These are phyloP conservation scores for Phytophthora brassicae DNA, from an alignment of 352 stramenopile species.

Conservation along the genomic window DNA sequence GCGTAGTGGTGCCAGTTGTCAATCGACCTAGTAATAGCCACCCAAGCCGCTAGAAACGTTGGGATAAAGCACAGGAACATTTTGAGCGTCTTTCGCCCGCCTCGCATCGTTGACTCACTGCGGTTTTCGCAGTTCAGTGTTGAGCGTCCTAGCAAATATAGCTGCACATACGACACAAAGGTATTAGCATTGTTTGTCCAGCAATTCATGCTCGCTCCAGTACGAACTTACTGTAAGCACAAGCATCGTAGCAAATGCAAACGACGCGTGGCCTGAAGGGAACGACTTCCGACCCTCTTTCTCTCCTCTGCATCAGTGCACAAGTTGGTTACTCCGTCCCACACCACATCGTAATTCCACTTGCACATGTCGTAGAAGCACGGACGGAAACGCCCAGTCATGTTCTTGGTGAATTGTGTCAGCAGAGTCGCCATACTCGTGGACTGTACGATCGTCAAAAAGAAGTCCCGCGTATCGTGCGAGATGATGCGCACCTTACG, in stretches of 20 bases:
- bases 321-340: slow-evolving; percentile 76
- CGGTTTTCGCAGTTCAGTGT: slow-evolving; percentile 65
- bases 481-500: slow-evolving; percentile 55
- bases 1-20: slow-evolving; percentile 89
- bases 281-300: slow-evolving; percentile 83
- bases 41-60: slow-evolving; percentile 69
- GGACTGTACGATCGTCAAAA: slow-evolving; percentile 68
- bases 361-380: slow-evolving; percentile 88
- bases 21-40: slow-evolving; percentile 74
- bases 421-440: slow-evolving; percentile 57
- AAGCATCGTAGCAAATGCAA: slow-evolving; percentile 81
- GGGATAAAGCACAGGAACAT: slow-evolving; percentile 77
- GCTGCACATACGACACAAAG: slow-evolving; percentile 24
- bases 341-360: slow-evolving; percentile 67
- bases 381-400: slow-evolving; percentile 76
- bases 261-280: slow-evolving; percentile 78
- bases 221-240: slow-evolving; percentile 54
- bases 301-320: slow-evolving; percentile 56
- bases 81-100: slow-evolving; percentile 66
- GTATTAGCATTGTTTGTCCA: background rate
- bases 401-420: slow-evolving; percentile 83
- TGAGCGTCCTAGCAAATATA: slow-evolving; percentile 79
- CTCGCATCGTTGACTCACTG: slow-evolving; percentile 50
- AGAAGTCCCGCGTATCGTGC: slow-evolving; percentile 81
- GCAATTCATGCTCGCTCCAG: background rate